These are phyloP conservation scores for Fusarium illudens DNA, from an alignment of 2,329 filamentous ascomycete genomes.

Conservation along the genomic window DNA sequence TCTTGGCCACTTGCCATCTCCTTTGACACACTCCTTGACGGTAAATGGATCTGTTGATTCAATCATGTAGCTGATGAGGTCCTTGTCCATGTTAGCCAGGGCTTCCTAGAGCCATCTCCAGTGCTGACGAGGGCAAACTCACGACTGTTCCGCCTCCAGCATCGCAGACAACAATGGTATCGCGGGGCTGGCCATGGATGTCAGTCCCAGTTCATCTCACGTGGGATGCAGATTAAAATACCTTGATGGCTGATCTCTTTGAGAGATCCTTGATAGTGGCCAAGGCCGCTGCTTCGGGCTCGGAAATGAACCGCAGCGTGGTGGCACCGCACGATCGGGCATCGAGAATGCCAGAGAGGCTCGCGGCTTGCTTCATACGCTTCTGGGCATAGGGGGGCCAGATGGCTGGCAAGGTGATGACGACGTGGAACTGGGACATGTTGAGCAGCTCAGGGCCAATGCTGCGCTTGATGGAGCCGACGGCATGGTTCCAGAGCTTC, in stretches of 20 bases:
- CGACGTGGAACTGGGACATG: constrained; percentile 45
- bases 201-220: neutral
- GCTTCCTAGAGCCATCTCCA: neutral
- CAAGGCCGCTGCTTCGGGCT: constrained; percentile 57
- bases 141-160: constrained; percentile 51
- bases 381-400: constrained; percentile 52
- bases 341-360: constrained; percentile 48
- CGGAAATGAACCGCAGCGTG: constrained; percentile 47
- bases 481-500: constrained; percentile 45
- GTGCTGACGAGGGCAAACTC: neutral
- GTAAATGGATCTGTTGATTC: constrained; percentile 30
- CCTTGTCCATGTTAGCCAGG: constrained; percentile 32
- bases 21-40: constrained; percentile 49
- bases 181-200: constrained; percentile 5
- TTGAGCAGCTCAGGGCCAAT: constrained; percentile 22
- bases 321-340: constrained; percentile 42
- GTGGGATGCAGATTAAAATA: neutral
- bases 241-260: constrained; percentile 31
- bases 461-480: constrained; percentile 37
- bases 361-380: constrained; percentile 48
- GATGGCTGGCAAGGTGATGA: constrained; percentile 56
- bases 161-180: constrained; percentile 47
- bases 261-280: constrained; percentile 46
- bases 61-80: constrained; percentile 53
- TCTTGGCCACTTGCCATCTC: constrained; percentile 43